phyloP scores from a whole-genome alignment of 1,284 basidiomycete genomes.

The Papiliotrema flavescens region DNA sequence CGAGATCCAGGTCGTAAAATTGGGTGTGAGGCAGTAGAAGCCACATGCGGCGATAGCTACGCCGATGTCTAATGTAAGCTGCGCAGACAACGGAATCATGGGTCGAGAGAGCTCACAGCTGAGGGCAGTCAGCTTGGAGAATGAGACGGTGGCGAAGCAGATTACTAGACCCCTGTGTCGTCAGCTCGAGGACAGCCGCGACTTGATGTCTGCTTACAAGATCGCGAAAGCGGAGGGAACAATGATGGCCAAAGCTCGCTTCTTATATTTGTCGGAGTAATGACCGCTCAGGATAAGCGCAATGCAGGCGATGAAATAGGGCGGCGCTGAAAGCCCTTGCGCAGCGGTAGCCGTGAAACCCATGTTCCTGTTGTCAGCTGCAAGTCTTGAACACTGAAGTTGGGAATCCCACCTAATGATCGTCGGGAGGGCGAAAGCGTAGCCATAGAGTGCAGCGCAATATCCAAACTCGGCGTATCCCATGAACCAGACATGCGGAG shows the following conservation, averaged over 20 bases:
- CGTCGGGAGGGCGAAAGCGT: conserved; percentile 13
- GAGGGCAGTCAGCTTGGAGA: conserved; percentile 18
- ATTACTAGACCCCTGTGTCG: conserved; percentile 20
- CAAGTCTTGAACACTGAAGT: no score
- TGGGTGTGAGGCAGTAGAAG: conserved; percentile 27
- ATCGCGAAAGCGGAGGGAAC: neutral
- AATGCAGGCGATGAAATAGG: conserved; percentile 20
- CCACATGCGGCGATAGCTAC: conserved; percentile 25
- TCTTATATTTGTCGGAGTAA: conserved; percentile 15
- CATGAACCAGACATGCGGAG: conserved; percentile 18
- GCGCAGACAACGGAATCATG: neutral
- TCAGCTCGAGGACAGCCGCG: conserved; percentile 3
- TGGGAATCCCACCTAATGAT: no score
- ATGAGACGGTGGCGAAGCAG: conserved; percentile 12
- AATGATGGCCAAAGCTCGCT: conserved; percentile 12
- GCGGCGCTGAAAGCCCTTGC: conserved; percentile 11
- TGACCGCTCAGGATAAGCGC: conserved; percentile 16
- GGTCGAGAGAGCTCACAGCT: conserved; percentile 12
- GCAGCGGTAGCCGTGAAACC: conserved; percentile 14
- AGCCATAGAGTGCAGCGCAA: conserved; percentile 13
- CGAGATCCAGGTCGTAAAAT: conserved; percentile 22
- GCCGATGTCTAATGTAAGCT: conserved; percentile 18
- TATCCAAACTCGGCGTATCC: conserved; percentile 13
- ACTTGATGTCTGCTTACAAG: conserved; percentile 1
- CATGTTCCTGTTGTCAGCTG: no score